These are phyloP conservation scores for Eucalyptus cloeziana DNA, from an alignment of 345 rosid genomes.

Conservation along the genomic window DNA sequence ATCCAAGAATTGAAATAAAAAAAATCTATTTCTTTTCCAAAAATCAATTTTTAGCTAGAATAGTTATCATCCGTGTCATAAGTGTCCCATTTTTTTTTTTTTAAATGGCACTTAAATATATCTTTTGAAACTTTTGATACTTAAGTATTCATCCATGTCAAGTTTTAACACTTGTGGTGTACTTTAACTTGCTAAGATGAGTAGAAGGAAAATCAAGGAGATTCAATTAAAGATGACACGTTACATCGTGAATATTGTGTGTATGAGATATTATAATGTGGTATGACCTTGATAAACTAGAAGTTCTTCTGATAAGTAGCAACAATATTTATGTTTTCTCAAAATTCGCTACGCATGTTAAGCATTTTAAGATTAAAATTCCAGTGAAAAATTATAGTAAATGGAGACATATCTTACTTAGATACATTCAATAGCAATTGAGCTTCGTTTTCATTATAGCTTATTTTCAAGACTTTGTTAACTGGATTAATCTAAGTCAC, in stretches of 20 bases:
- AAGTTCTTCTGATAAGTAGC: too few relatives aligned
- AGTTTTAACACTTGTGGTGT: too few relatives aligned
- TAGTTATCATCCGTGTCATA: too few relatives aligned
- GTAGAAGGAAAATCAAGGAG: neutral
- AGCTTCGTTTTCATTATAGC: neutral
- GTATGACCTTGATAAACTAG: neutral
- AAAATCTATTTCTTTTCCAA: too few relatives aligned
- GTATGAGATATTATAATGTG: neutral
- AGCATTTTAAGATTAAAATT: neutral
- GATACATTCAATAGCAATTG: neutral
- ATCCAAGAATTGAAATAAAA: neutral
- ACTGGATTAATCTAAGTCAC: neutral
- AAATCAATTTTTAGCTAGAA: too few relatives aligned
- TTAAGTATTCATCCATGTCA: too few relatives aligned
- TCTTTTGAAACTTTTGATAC: too few relatives aligned
- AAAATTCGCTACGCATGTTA: neutral
- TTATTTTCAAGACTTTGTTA: neutral
- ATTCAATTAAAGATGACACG: neutral
- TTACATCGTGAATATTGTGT: neutral
- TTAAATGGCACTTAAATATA: too few relatives aligned
- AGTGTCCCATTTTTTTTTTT: neutral
- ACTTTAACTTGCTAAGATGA: too few relatives aligned
- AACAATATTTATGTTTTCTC: neutral
- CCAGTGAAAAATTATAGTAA: neutral
- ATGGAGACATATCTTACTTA: neutral